phyloP scores from a whole-genome alignment of 2,329 filamentous ascomycete genomes.

The Aspergillus puulaauensis region DNA sequence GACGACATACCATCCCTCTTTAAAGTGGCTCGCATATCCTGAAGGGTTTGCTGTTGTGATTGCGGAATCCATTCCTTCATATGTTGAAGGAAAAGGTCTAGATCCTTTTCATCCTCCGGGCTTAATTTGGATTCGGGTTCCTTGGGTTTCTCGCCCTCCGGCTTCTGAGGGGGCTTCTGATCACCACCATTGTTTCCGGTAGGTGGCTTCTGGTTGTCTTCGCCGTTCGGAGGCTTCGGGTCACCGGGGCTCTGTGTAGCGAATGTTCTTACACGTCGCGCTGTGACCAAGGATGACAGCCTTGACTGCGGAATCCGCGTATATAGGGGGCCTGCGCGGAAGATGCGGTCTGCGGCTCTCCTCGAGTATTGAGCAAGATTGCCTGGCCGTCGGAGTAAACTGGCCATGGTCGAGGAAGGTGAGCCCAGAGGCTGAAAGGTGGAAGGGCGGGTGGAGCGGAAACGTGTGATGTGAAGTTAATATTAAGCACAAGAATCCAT shows the following conservation, averaged over 20 bases:
- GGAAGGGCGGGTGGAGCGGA: constrained; percentile 22
- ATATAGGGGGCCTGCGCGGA: constrained; percentile 49
- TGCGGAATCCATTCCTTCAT: constrained; percentile 61
- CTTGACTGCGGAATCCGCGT: constrained; percentile 39
- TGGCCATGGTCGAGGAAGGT: constrained; percentile 59
- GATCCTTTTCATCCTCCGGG: constrained; percentile 55
- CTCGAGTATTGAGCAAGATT: constrained; percentile 64
- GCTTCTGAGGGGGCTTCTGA: constrained; percentile 25
- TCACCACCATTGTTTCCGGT: constrained; percentile 46
- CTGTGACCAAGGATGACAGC: constrained; percentile 37
- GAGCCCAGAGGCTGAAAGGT: constrained; percentile 28
- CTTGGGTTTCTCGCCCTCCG: constrained; percentile 24
- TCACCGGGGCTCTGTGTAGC: constrained; percentile 45
- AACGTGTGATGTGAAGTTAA: constrained; percentile 15
- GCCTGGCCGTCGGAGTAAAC: constrained; percentile 65
- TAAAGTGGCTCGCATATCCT: constrained; percentile 61
- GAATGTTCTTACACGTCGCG: constrained; percentile 39
- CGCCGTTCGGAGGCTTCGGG: constrained; percentile 44
- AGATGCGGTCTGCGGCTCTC: constrained; percentile 54
- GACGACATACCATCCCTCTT: constrained; percentile 68
- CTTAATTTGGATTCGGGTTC: constrained; percentile 48
- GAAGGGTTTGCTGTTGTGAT: constrained; percentile 60
- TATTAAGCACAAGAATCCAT: constrained; percentile 28
- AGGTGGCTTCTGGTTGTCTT: constrained; percentile 25
- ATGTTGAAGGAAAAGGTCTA: constrained; percentile 58